Base-by-base conservation (phyloP, 2,329 filamentous ascomycete species). In the Nigrospora osmanthi region DNA sequence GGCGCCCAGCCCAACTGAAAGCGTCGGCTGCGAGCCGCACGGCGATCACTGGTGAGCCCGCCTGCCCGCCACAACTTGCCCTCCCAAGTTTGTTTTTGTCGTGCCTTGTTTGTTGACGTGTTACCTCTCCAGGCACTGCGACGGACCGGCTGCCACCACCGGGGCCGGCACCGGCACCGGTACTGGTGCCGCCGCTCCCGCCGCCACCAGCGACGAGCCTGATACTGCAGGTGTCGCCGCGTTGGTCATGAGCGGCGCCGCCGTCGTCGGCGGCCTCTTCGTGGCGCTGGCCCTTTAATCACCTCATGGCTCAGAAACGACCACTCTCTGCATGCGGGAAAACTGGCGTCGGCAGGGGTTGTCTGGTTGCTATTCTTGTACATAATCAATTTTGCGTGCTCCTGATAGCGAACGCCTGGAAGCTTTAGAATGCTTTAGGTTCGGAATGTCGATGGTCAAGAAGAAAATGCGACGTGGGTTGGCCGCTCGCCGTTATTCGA, bases 1-100 rank as follows among this genome's bases (percentile, higher is more conserved):
- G 23, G 30, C 38, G 6, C 47, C 47, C 14, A 49, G 47, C 44
- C 47, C 47, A 10, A 47, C 47, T 6, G 40, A 41, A 35, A 47
- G 45, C 2, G 36, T 45, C 1, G 45, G 47, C 32, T 49, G 47
- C 38, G 16, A 49, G 10, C 37, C 47, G 5, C 47, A 49, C 35
- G 44, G 44, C 13, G 45, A 49, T 30, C 47, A 49, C 38, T 49
- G 47, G 47, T 36, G 5, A 35, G 40, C 31, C 13, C 6, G 4
- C 13, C 13, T 3, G 4, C 13, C 6, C 12, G 3, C 6, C 10
- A 7, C 23, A 28, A 28, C 10, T 14, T 1, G 17, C 7, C n/a
- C 12, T 30, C 30, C 30, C 33, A 12, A 13, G 6, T 6, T 9
- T 1, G 3, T 31, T 9, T 3, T 14, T 3, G 5, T 14, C 11